phyloP scores from a whole-genome alignment of 2,329 filamentous ascomycete species.

The Colletotrichum spinosum region DNA sequence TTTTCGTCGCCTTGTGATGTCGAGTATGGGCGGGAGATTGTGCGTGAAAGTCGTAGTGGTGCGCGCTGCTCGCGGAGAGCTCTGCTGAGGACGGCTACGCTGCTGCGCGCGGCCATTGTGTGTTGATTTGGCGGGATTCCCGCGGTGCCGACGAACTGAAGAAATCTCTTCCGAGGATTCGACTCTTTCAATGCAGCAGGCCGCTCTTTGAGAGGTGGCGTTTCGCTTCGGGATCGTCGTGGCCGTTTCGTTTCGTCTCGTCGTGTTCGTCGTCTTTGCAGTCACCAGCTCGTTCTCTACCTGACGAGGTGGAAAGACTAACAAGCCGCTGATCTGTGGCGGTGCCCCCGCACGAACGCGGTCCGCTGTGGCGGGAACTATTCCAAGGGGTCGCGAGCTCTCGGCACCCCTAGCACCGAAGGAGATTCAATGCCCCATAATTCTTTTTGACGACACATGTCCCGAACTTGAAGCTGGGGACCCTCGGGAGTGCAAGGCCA shows the following conservation, averaged over 20 bases:
- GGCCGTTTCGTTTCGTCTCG: background rate
- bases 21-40: constrained; percentile 23
- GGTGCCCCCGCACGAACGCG: constrained; percentile 32
- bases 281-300: background rate
- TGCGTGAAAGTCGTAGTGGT: constrained; percentile 4
- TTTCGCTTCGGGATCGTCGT: no score
- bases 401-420: constrained; percentile 26
- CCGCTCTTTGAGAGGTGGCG: no score
- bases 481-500: no score
- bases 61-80: constrained; percentile 20
- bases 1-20: constrained; percentile 21
- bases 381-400: background rate
- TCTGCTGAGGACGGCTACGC: constrained; percentile 19
- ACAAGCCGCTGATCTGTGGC: constrained; percentile 33
- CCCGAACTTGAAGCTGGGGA: constrained; percentile 20
- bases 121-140: background rate
- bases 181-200: no score
- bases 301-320: background rate
- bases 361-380: constrained; percentile 28
- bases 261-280: background rate
- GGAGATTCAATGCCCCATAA: constrained; percentile 20
- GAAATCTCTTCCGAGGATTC: no score
- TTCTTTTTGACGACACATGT: constrained; percentile 41
- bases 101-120: constrained; percentile 26
- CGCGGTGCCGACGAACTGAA: no score